Evolutionary conservation across 1,139 yeast genomes (phyloP).

Genomic region (Geotrichum citri-aurantii): DNA sequence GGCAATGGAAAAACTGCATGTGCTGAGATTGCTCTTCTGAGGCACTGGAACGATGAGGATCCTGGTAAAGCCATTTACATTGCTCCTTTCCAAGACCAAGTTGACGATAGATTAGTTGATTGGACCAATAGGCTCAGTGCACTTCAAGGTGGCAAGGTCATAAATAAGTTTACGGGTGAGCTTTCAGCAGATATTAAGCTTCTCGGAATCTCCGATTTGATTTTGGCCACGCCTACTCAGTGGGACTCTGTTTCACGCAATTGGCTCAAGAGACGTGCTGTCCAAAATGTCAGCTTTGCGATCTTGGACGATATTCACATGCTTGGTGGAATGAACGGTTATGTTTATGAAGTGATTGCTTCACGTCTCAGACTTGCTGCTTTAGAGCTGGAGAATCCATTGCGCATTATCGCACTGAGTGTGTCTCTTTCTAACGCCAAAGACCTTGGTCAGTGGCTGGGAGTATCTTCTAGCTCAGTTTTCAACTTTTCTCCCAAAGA

Average conservation of each 20-base stretch:
- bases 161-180: constrained; percentile 63
- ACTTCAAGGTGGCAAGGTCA: constrained; percentile 34
- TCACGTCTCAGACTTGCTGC: constrained; percentile 68
- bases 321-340: constrained; percentile 54
- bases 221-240: constrained; percentile 75
- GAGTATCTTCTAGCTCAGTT: constrained; percentile 52
- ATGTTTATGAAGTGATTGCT: constrained; percentile 60
- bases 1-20: constrained; percentile 71
- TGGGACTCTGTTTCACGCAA: constrained; percentile 68
- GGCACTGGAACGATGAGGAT: constrained; percentile 47
- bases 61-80: constrained; percentile 50
- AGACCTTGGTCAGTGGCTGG: constrained; percentile 85
- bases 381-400: constrained; percentile 49
- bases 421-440: constrained; percentile 67
- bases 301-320: constrained; percentile 74
- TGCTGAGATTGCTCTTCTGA: constrained; percentile 67
- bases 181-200: constrained; percentile 48
- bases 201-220: constrained; percentile 54
- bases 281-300: constrained; percentile 61
- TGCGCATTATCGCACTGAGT: constrained; percentile 61
- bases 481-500: constrained; percentile 68
- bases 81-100: constrained; percentile 51
- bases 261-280: constrained; percentile 60
- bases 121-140: constrained; percentile 51
- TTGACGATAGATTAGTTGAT: constrained; percentile 42